Evolutionary conservation across 305 asterid species (phyloP).

Genomic region (Stenogyne calaminthoides): DNA sequence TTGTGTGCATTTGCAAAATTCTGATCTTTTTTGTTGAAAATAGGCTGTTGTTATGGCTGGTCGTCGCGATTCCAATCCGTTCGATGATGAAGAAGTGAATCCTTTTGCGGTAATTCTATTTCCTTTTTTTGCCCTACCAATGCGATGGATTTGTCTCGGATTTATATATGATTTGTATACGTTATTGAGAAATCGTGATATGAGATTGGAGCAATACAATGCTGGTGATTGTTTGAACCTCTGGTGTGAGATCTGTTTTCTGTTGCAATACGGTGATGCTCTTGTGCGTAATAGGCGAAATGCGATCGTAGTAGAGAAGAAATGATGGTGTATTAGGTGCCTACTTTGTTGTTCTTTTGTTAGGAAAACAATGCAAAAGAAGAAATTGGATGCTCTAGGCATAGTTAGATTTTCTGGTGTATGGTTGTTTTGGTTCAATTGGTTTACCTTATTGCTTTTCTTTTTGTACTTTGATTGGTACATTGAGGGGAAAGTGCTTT

Average conservation of each 20-base stretch:
- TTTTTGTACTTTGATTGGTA: constrained; percentile 6
- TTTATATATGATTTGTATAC: background rate
- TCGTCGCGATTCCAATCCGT: constrained; percentile 75
- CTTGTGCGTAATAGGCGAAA: background rate
- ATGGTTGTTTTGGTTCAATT: background rate
- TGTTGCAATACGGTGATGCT: constrained; percentile 8
- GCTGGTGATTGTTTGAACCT: constrained; percentile 24
- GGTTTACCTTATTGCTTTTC: background rate
- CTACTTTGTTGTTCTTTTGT: constrained; percentile 1
- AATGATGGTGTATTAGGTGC: background rate
- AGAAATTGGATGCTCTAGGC: background rate
- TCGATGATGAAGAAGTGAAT: constrained; percentile 78
- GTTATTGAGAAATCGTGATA: constrained; percentile 7
- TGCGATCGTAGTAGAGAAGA: background rate
- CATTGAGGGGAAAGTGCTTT: constrained; percentile 1
- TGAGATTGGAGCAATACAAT: constrained; percentile 25
- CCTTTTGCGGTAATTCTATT: constrained; percentile 72
- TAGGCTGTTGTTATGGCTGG: constrained; percentile 61
- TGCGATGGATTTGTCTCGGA: background rate
- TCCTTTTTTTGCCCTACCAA: background rate
- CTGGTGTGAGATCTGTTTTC: constrained; percentile 28
- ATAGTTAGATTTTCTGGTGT: constrained; percentile 2
- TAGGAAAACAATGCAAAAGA: background rate
- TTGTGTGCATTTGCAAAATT: constrained; percentile 21
- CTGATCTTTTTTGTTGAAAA: constrained; percentile 11